These are phyloP conservation scores for Conoideocrella luteorostrata DNA, from an alignment of 2,329 filamentous ascomycete genomes.

Conservation along the genomic window DNA sequence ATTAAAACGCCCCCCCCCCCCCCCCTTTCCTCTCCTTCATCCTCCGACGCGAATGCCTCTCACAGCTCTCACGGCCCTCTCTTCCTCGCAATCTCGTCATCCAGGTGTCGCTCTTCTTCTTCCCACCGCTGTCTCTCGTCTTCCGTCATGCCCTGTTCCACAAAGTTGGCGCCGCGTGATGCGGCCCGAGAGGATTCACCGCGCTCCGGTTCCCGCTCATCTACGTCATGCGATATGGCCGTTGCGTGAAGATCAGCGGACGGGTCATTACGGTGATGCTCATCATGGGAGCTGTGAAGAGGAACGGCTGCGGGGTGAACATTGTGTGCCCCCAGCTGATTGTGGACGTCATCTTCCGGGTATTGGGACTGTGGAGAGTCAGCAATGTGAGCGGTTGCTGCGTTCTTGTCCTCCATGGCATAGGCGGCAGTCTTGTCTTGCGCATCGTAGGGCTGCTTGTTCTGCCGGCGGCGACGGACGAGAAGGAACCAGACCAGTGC, in stretches of 20 bases:
- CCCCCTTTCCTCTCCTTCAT: too few species aligned
- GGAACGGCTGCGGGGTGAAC: not conserved
- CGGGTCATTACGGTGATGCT: not conserved
- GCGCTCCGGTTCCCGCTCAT: not conserved
- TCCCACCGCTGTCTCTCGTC: conserved; percentile 37
- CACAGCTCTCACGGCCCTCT: conserved; percentile 30
- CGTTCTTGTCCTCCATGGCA: conserved; percentile 43
- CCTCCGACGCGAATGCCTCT: not conserved
- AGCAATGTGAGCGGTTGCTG: conserved; percentile 25
- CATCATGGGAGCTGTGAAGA: not conserved
- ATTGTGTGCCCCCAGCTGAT: not conserved
- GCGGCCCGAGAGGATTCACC: not conserved
- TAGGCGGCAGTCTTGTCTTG: conserved; percentile 26
- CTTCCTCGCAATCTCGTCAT: conserved; percentile 41
- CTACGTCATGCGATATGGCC: not conserved
- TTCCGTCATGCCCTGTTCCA: conserved; percentile 55
- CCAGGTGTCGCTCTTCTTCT: conserved; percentile 52
- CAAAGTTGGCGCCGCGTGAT: conserved; percentile 39
- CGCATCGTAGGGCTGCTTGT: conserved; percentile 15
- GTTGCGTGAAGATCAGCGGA: too few species aligned
- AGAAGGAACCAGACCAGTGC: conserved; percentile 37
- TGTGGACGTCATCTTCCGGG: conserved; percentile 32
- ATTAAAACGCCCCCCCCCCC: too few species aligned
- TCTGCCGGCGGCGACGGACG: conserved; percentile 30
- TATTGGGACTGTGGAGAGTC: conserved; percentile 37